Base-by-base conservation (phyloP, 345 rosid genomes). In the Pugionium dolabratum region DNA sequence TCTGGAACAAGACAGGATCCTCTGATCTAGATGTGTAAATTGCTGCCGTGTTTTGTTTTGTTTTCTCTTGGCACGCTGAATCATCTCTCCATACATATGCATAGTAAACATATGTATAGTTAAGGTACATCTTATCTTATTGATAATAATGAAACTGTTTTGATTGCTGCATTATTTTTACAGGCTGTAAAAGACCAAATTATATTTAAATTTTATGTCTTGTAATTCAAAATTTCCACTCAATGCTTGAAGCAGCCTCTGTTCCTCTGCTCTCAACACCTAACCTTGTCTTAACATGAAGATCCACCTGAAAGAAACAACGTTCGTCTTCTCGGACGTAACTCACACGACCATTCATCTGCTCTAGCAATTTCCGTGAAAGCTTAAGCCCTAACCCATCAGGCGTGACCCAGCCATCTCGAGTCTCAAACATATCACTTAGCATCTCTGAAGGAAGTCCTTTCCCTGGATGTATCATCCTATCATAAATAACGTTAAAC, bases 381-480 rank as follows among this genome's bases (percentile, higher is more conserved):
- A 78, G 64, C 54, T 82, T 80, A 54, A 85, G 79, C 27, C 78
- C 83, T 18, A 79, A 58, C 2, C 87, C 95, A 69, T 85, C 95
- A 33, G 69, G 83, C 8, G 86, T 79, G 8, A 34, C 71, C 85
- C 85, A 72, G 25, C 37, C 77, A 26, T 79, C 83, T 70, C 77
- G 75, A 3, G 69, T 78, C 10, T 80, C 82, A 10, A 78, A 78
- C 89, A 89, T 87, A 28, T 91, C 90, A 64, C 82, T 69, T 62
- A 87, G 48, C 46, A 85, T 75, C 60, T 73, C 70, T 44, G 82
- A 31, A 58, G 96, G 94, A 53, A 89, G 74, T 51, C 96, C 92
- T 75, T 77, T 54, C 9, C 98, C 91, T 0, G 92, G 85, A 76
- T 84, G 92, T 32, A 83, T 79, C 84, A 91, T 79, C 71, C 98